phyloP scores from a whole-genome alignment of 2,329 filamentous ascomycete genomes.

The Ceratocystiopsis minuta region DNA sequence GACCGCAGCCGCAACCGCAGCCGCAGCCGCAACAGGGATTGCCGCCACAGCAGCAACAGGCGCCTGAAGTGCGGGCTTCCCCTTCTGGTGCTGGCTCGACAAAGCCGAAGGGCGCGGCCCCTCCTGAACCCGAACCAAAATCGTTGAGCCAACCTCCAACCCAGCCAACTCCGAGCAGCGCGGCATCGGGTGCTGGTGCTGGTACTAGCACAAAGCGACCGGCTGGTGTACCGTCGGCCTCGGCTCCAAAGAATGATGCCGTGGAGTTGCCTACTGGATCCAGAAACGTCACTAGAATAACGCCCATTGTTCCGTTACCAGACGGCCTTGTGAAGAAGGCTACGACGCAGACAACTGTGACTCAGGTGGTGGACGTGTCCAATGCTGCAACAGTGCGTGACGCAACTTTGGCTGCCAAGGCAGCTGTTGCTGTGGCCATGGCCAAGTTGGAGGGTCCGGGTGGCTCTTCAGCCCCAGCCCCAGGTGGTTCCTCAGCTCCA shows the following conservation, averaged over 20 bases:
- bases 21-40: slow-evolving; percentile 12
- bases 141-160: slow-evolving; percentile 21
- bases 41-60: slow-evolving; percentile 14
- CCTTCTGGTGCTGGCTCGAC: slow-evolving; percentile 30
- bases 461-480: too few relatives aligned
- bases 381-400: slow-evolving; percentile 34
- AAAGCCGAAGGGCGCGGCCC: slow-evolving; percentile 23
- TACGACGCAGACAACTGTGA: slow-evolving; percentile 14
- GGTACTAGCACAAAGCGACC: too few relatives aligned
- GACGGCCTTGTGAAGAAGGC: slow-evolving; percentile 21
- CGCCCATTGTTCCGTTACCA: slow-evolving; percentile 47
- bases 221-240: too few relatives aligned
- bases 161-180: slow-evolving; percentile 18
- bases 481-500: slow-evolving; percentile 14
- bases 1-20: neutral
- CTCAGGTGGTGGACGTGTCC: too few relatives aligned
- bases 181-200: too few relatives aligned
- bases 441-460: slow-evolving; percentile 37
- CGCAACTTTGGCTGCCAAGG: slow-evolving; percentile 56
- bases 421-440: slow-evolving; percentile 66
- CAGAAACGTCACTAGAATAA: slow-evolving; percentile 33
- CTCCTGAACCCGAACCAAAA: slow-evolving; percentile 30
- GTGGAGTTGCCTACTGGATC: slow-evolving; percentile 21
- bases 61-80: slow-evolving; percentile 25
- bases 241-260: too few relatives aligned